Percentiles rank a stretch among this genome's conserved stretches.
Conservation (phyloP, 768 basidiomycete species). For the Leccinum uliginosum region DNA sequence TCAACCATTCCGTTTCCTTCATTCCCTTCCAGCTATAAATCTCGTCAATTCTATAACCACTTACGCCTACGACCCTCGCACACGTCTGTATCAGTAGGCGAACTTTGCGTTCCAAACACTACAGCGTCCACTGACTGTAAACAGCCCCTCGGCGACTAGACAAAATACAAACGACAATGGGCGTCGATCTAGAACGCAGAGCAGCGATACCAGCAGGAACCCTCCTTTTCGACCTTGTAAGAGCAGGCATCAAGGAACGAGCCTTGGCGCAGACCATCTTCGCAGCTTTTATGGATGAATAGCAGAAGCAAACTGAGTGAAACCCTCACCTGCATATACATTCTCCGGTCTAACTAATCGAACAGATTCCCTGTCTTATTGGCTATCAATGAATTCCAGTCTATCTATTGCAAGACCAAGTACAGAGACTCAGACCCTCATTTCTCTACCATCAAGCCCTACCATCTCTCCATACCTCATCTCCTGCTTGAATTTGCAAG, state of each 20-base stretch:
- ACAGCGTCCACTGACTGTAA: slow-evolving; percentile 57
- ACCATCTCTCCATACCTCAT: slow-evolving; percentile 76
- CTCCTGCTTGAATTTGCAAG: slow-evolving; percentile 73
- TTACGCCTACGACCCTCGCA: slow-evolving; percentile 70
- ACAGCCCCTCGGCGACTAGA: slow-evolving; percentile 36
- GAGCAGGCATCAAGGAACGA: slow-evolving; percentile 52
- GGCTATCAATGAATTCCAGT: slow-evolving; percentile 86
- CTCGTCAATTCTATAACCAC: slow-evolving; percentile 73
- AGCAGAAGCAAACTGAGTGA: slow-evolving; percentile 63
- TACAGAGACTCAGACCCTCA: slow-evolving; percentile 81
- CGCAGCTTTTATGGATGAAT: slow-evolving; percentile 52
- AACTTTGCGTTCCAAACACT: slow-evolving; percentile 59
- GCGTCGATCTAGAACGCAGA: slow-evolving; percentile 44
- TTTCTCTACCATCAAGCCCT: slow-evolving; percentile 62
- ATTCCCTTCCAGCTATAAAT: slow-evolving; percentile 37
- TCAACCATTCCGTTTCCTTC: not conserved
- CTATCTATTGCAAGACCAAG: slow-evolving; percentile 59
- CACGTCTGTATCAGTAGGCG: slow-evolving; percentile 74
- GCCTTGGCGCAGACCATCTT: slow-evolving; percentile 52
- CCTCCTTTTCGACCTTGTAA: slow-evolving; percentile 49
- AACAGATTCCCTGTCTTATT: slow-evolving; percentile 71
- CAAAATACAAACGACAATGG: slow-evolving; percentile 38
- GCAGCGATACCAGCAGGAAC: slow-evolving; percentile 45
- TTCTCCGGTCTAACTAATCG: not conserved
- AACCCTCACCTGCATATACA: slow-evolving; percentile 15